Evolutionary conservation across 2,329 filamentous ascomycete genomes (phyloP).

Genomic region (Fusarium albosuccineum): DNA sequence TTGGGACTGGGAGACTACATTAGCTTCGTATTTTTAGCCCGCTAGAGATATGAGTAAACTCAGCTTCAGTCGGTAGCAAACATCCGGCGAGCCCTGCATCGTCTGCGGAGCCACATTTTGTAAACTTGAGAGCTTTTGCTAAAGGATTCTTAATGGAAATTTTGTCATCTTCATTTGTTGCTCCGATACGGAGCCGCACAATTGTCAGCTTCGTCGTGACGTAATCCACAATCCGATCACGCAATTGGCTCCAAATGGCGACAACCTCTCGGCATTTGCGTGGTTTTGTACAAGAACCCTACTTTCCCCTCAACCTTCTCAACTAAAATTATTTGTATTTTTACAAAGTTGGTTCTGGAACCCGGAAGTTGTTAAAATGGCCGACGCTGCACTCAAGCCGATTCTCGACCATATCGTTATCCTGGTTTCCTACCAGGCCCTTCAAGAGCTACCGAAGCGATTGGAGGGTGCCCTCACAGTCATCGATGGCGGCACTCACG

Average conservation of each 20-base stretch:
- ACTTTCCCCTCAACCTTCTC: not conserved
- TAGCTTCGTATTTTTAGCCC: too few relatives aligned
- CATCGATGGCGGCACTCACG: slow-evolving; percentile 28
- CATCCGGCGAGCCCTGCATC: too few relatives aligned
- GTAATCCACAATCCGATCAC: slow-evolving; percentile 23
- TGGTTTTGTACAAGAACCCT: not conserved
- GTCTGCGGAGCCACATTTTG: too few relatives aligned
- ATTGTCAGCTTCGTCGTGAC: slow-evolving; percentile 2
- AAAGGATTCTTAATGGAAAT: too few relatives aligned
- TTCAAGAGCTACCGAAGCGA: slow-evolving; percentile 16
- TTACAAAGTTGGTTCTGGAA: too few relatives aligned
- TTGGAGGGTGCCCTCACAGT: slow-evolving; percentile 14
- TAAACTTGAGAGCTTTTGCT: too few relatives aligned
- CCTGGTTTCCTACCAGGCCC: slow-evolving; percentile 21
- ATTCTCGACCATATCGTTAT: slow-evolving; percentile 34
- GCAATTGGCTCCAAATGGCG: slow-evolving; percentile 19
- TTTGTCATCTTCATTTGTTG: not conserved
- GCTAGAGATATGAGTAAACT: too few relatives aligned
- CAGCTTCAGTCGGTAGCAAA: too few relatives aligned
- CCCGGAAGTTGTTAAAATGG: not conserved
- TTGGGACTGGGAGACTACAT: too few relatives aligned
- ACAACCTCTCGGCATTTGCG: slow-evolving; percentile 2
- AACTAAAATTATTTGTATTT: too few relatives aligned
- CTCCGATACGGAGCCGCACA: not conserved
- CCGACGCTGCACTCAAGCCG: not conserved